A percentile compares a stretch with the other conserved stretches of the same genome.
Conservation (phyloP, 768 basidiomycete species). For the Auriscalpium microsporum region DNA sequence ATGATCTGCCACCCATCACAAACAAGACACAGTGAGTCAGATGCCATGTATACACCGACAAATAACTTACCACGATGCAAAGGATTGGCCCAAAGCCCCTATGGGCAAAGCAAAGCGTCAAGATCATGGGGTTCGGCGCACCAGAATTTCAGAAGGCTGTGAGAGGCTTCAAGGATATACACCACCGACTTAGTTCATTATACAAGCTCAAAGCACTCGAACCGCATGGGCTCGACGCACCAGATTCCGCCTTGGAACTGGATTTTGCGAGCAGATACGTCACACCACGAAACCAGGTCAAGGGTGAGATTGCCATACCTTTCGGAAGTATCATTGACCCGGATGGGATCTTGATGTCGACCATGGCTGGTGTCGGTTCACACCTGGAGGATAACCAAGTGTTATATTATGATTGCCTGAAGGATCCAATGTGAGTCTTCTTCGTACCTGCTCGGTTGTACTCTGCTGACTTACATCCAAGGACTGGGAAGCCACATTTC, state of each 20-base stretch:
- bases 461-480: background rate
- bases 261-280: background rate
- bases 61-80: background rate
- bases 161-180: background rate
- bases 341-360: background rate
- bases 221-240: background rate
- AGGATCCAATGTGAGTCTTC: background rate
- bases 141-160: background rate
- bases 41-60: background rate
- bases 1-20: background rate
- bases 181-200: background rate
- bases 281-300: background rate
- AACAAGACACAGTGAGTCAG: background rate
- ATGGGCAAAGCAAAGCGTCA: background rate
- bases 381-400: background rate
- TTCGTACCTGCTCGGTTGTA: background rate
- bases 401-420: background rate
- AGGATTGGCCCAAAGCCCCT: background rate
- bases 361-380: background rate
- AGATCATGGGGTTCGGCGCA: background rate
- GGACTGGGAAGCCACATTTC: background rate
- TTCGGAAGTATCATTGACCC: background rate
- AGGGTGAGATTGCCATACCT: background rate
- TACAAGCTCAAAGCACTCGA: background rate
- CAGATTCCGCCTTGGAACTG: background rate